A percentile compares a stretch with the other conserved stretches of the same genome.
phyloP scores from a whole-genome alignment of 2,329 filamentous ascomycete genomes.

The Calonectria ilicicola region DNA sequence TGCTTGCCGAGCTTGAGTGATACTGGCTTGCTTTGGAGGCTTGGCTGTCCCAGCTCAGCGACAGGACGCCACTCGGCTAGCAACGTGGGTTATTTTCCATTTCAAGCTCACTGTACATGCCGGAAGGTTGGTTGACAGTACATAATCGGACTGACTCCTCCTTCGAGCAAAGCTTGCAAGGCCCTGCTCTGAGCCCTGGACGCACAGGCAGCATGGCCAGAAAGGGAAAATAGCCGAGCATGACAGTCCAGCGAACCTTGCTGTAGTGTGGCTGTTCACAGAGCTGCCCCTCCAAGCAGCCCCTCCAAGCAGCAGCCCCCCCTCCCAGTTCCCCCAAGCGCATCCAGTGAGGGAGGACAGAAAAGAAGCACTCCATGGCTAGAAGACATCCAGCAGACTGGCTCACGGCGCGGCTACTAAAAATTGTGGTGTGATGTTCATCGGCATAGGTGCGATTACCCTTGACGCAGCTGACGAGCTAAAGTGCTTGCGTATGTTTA shows the following conservation, averaged over 20 bases:
- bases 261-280: background rate
- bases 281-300: background rate
- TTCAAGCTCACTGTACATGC: background rate
- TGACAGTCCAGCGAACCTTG: constrained; percentile 1
- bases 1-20: background rate
- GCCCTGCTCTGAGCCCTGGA: background rate
- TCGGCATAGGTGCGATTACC: background rate
- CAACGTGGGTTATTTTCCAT: background rate
- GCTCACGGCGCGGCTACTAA: background rate
- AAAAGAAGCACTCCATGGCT: background rate
- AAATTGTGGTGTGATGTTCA: background rate
- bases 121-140: background rate
- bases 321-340: background rate
- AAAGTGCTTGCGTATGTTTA: background rate
- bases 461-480: background rate
- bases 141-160: background rate
- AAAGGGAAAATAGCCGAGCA: background rate
- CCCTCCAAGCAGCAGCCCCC: background rate
- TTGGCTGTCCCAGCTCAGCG: background rate
- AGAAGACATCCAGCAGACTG: background rate
- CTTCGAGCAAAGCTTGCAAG: constrained; percentile 6
- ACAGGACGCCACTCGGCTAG: background rate
- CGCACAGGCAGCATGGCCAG: background rate
- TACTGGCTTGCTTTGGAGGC: background rate
- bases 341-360: background rate